These are phyloP conservation scores for Houttuynia cordata DNA, from an alignment of 164 flowering plant genomes.

Conservation along the genomic window DNA sequence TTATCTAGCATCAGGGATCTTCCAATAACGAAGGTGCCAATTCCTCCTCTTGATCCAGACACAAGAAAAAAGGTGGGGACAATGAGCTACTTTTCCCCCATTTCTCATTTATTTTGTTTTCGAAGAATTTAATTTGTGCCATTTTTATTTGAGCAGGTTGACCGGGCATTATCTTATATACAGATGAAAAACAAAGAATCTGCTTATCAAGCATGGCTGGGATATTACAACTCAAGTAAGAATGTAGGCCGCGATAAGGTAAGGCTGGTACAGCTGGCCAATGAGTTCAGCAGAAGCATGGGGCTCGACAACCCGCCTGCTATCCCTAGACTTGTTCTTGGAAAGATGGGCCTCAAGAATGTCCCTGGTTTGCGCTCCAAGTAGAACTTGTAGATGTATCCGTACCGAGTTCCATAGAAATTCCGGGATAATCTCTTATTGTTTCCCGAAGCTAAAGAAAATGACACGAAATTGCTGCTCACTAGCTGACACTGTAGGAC, in stretches of 20 bases:
- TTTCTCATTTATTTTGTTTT: no score
- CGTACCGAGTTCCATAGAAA: no score
- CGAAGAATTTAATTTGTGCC: not conserved
- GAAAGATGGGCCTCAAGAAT: constrained; percentile 89
- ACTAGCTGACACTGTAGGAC: no score
- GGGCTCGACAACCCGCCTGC: constrained; percentile 93
- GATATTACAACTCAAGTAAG: constrained; percentile 76
- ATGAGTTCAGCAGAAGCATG: constrained; percentile 88
- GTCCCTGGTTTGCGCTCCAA: constrained; percentile 73
- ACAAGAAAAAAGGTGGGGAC: constrained; percentile 50
- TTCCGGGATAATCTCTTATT: no score
- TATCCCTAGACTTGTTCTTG: constrained; percentile 55
- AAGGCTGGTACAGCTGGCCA: constrained; percentile 83
- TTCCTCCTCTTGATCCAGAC: constrained; percentile 63
- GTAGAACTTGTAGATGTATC: constrained; percentile 13
- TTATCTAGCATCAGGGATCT: constrained; percentile 57
- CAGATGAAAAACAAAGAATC: constrained; percentile 84
- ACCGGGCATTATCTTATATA: constrained; percentile 59
- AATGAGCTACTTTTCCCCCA: not conserved
- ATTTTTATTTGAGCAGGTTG: constrained; percentile 40
- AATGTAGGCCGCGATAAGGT: constrained; percentile 56
- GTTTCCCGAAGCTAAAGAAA: no score
- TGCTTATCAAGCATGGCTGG: constrained; percentile 98
- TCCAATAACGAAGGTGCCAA: constrained; percentile 66
- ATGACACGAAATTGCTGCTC: no score